Evolutionary conservation across 2,329 filamentous ascomycete genomes (phyloP).

Genomic region (Lasiodiplodia gonubiensis): DNA sequence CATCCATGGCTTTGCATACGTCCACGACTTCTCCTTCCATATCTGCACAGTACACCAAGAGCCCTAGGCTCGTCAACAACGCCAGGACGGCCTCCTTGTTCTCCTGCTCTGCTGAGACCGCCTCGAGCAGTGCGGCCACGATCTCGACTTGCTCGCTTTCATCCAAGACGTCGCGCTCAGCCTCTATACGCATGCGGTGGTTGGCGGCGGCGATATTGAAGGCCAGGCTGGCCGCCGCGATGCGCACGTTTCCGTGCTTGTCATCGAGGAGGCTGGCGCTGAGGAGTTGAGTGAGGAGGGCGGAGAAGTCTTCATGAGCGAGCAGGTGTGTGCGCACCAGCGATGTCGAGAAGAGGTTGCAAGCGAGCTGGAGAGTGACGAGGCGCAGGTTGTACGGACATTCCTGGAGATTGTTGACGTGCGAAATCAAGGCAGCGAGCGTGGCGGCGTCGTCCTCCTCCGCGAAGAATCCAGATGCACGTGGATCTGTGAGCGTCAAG

Average conservation of each 20-base stretch:
- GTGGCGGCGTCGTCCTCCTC: conserved; percentile 66
- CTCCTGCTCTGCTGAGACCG: conserved; percentile 60
- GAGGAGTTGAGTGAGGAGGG: conserved; percentile 69
- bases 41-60: conserved; percentile 73
- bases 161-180: conserved; percentile 59
- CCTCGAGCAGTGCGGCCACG: conserved; percentile 79
- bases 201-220: conserved; percentile 81
- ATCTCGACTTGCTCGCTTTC: conserved; percentile 81
- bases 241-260: conserved; percentile 73
- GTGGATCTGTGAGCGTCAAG: conserved; percentile 74
- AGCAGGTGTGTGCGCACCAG: conserved; percentile 72
- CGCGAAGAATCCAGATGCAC: conserved; percentile 81
- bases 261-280: conserved; percentile 81
- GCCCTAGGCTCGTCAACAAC: conserved; percentile 75
- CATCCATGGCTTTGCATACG: conserved; percentile 78
- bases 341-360: conserved; percentile 81
- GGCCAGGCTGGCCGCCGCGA: conserved; percentile 80
- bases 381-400: conserved; percentile 84
- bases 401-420: conserved; percentile 59
- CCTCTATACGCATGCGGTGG: conserved; percentile 64
- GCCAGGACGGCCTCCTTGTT: conserved; percentile 75
- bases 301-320: conserved; percentile 49
- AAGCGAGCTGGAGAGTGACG: conserved; percentile 80
- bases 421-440: conserved; percentile 62
- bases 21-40: conserved; percentile 78